Conservation (phyloP, 306 rosid species). For the Corylus heterophylla region DNA sequence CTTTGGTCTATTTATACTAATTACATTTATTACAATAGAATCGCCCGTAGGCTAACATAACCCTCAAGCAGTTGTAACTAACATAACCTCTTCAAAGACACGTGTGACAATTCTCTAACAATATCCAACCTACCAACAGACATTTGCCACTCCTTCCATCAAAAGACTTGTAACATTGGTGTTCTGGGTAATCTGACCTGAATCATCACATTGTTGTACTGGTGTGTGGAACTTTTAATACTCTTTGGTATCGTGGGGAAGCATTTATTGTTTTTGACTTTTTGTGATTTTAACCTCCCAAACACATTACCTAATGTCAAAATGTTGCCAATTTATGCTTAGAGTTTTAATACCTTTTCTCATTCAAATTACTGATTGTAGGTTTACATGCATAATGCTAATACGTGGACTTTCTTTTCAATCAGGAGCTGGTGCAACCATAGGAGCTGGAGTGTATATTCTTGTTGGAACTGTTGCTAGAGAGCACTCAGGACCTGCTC, state of each 20-base stretch:
- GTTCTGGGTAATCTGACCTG: not conserved
- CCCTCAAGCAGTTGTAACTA: no score
- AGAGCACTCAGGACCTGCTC: slow-evolving; percentile 89
- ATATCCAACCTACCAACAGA: no score
- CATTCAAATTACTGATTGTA: not conserved
- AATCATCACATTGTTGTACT: slow-evolving; percentile 3
- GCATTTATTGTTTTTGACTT: no score
- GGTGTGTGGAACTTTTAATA: not conserved
- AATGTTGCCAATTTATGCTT: slow-evolving; percentile 9
- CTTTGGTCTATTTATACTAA: no score
- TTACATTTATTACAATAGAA: no score
- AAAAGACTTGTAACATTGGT: not conserved
- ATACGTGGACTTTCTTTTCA: slow-evolving; percentile 19
- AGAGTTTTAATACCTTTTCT: slow-evolving; percentile 13
- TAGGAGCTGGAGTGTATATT: slow-evolving; percentile 98
- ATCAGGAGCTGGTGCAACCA: slow-evolving; percentile 88
- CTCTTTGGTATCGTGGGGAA: not conserved
- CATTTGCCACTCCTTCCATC: no score
- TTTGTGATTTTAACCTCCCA: not conserved
- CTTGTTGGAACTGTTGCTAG: slow-evolving; percentile 97
- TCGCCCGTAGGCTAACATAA: no score
- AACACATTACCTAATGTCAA: not conserved
- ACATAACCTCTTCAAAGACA: no score
- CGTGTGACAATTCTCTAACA: no score
- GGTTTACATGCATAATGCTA: not conserved